Evolutionary conservation across 371 early-diverging fungal species (phyloP), one percentile per base, ranked within the genome.

Genomic region (Chytridiales sp.): DNA sequence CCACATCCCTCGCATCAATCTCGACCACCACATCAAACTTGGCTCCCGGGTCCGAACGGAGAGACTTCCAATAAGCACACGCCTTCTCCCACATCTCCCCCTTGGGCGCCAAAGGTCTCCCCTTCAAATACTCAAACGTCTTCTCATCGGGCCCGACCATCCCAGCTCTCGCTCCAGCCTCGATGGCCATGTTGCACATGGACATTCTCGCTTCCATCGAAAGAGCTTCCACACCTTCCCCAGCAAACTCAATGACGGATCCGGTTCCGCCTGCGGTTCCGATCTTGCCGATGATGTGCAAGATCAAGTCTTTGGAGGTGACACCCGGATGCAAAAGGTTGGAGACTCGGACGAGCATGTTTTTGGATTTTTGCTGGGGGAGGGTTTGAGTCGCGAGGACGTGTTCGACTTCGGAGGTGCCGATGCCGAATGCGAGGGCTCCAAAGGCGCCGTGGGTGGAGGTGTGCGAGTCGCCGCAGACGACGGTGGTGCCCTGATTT

Each of bases 391-490:
- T 87, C 32, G 87, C 87, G 56, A 87, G 69, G 15, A 87, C 87
- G 64, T 87, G 87, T 44, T 87, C 87, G 34, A 87, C 87, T 62
- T 87, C 87, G 34, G 84, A 83, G 9, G 87, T 87, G 61, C 87
- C 87, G 58, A 87, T 87, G 64, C 87, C 87, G 64, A 87, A 87
- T 0, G 87, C 87, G 19, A 87, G 74, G 43, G 87, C 84, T 53
- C 87, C 87, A 66, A 87, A 87, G 3, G 87, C 87, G 66, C 87
- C 87, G 55, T 87, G 87, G 6, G 87, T 87, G 21, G 85, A 83
- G 1, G 87, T 87, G 67, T 87, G 87, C 19, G 85, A 85, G 68
- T 87, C 87, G 47, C 87, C 87, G 61, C 87, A 87, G 15, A 85
- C 85, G 27, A 87, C 77, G 29, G 87, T 87, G 1, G 85, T 83